Percentiles rank a stretch among this genome's conserved stretches.
Conservation (phyloP, 129 eudicot species). For the Helianthus annuus region DNA sequence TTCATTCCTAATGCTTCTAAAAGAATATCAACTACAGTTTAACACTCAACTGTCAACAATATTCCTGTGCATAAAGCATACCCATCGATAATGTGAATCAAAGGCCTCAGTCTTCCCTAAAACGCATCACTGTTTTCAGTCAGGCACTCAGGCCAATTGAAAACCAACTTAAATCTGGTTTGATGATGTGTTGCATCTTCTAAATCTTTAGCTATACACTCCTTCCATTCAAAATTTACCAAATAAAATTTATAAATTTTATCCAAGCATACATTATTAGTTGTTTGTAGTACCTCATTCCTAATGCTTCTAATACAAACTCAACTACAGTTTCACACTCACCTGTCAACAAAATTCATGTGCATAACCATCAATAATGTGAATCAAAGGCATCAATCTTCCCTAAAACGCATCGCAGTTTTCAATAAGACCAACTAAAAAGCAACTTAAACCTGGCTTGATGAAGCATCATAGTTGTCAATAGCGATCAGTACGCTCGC, state of each 20-base stretch:
- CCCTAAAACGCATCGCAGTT: neutral
- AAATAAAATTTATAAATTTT: neutral
- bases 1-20: slow-evolving; percentile 14
- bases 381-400: slow-evolving; percentile 5
- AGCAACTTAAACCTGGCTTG: neutral
- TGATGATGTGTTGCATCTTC: slow-evolving; percentile 3
- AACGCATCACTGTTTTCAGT: slow-evolving; percentile 3
- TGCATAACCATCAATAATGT: slow-evolving; percentile 8
- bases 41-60: slow-evolving; percentile 16
- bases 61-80: neutral
- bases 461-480: neutral
- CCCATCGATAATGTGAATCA: slow-evolving; percentile 1
- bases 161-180: neutral
- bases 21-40: slow-evolving; percentile 11
- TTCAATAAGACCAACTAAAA: slow-evolving; percentile 5
- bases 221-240: slow-evolving; percentile 5
- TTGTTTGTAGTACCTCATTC: slow-evolving; percentile 5
- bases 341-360: slow-evolving; percentile 8
- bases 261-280: neutral
- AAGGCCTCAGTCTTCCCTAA: slow-evolving; percentile 8
- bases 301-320: slow-evolving; percentile 17
- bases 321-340: slow-evolving; percentile 18
- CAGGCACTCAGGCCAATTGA: neutral
- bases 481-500: too few species aligned
- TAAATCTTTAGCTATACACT: neutral